Conservation (phyloP, 2,329 filamentous ascomycete genomes). For the Seiridium unicorne region DNA sequence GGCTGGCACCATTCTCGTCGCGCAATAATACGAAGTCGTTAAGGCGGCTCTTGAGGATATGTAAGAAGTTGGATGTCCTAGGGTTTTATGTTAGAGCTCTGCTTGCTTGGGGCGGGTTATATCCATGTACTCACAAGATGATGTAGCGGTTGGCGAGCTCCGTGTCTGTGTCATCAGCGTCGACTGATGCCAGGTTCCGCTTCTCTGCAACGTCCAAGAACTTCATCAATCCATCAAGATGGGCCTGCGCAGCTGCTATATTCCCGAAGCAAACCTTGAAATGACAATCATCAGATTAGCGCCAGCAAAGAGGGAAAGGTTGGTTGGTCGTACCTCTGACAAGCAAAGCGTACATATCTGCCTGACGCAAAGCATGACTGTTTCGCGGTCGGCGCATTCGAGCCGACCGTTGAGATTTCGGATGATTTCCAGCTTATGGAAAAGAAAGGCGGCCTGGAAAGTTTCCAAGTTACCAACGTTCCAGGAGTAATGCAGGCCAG, state of each 20-base stretch:
- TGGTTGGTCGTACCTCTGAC: not conserved
- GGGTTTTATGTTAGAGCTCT: not conserved
- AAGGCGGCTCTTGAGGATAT: not conserved
- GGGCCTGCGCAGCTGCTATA: not conserved
- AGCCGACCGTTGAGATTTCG: not conserved
- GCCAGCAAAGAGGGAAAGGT: not conserved
- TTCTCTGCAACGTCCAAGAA: not conserved
- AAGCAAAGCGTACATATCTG: not conserved
- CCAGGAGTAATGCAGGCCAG: not conserved
- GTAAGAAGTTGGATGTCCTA: not conserved
- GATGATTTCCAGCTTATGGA: not conserved
- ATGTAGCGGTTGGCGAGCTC: not conserved
- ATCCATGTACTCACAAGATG: not conserved
- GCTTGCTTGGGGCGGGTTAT: not conserved
- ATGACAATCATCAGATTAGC: not conserved
- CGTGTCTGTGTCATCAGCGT: not conserved
- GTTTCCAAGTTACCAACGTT: not conserved
- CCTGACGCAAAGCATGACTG: not conserved
- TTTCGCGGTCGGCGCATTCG: not conserved
- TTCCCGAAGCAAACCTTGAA: not conserved
- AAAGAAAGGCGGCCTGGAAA: not conserved
- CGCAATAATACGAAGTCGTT: not conserved
- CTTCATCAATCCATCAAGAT: not conserved
- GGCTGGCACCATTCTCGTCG: not conserved
- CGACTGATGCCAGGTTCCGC: not conserved